A percentile compares a stretch with the other conserved stretches of the same genome.
Evolutionary conservation across 805 yeast species (phyloP).

Genomic region (Myxozyma neglecta): DNA sequence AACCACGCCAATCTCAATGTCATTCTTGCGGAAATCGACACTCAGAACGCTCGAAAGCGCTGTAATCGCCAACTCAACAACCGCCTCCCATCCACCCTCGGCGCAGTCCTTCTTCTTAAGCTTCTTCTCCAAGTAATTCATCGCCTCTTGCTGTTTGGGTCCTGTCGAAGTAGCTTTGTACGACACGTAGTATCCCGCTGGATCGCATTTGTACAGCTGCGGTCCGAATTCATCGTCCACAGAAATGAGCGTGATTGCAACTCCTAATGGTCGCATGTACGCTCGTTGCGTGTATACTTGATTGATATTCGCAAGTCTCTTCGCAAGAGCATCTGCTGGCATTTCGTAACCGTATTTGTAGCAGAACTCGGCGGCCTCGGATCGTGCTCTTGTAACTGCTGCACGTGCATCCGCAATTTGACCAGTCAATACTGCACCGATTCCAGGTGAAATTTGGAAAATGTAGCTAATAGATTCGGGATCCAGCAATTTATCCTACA

Average conservation of each 20-base stretch:
- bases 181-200: slow-evolving; percentile 93
- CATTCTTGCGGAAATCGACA: slow-evolving; percentile 91
- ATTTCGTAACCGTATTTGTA: slow-evolving; percentile 95
- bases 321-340: slow-evolving; percentile 72
- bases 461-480: slow-evolving; percentile 82
- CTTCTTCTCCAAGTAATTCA: slow-evolving; percentile 84
- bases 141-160: slow-evolving; percentile 95
- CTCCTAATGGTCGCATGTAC: slow-evolving; percentile 97
- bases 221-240: slow-evolving; percentile 92
- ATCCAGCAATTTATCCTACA: slow-evolving; percentile 77
- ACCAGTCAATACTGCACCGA: slow-evolving; percentile 93
- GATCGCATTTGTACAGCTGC: slow-evolving; percentile 86
- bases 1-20: slow-evolving; percentile 87
- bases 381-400: slow-evolving; percentile 82
- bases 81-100: slow-evolving; percentile 81
- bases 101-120: slow-evolving; percentile 71
- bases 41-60: slow-evolving; percentile 84
- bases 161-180: slow-evolving; percentile 93
- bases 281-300: slow-evolving; percentile 97
- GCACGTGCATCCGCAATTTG: slow-evolving; percentile 95
- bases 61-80: slow-evolving; percentile 85
- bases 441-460: slow-evolving; percentile 73
- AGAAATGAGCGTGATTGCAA: slow-evolving; percentile 82
- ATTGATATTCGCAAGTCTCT: slow-evolving; percentile 92
- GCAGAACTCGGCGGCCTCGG: slow-evolving; percentile 94